Evolutionary conservation across 2,329 filamentous ascomycete genomes (phyloP).

Genomic region (Cordyceps javanica): DNA sequence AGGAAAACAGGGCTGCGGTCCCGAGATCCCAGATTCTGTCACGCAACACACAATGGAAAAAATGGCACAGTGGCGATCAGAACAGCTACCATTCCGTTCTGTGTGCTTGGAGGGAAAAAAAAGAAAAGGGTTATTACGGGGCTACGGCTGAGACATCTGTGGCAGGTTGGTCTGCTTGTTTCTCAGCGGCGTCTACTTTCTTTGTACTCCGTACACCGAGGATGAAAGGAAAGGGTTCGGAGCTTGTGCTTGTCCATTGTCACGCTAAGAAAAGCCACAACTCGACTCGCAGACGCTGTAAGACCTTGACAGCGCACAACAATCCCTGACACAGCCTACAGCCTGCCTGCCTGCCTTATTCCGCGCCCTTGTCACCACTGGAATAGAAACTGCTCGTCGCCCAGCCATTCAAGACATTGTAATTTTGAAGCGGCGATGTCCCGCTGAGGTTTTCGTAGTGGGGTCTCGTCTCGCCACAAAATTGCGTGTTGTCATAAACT

Average conservation of each 20-base stretch:
- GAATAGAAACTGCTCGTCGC: slow-evolving; percentile 27
- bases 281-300: not conserved
- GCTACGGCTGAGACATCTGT: not conserved
- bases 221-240: not conserved
- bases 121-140: too few species aligned
- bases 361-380: not conserved
- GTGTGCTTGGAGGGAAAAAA: not conserved
- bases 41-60: slow-evolving; percentile 7
- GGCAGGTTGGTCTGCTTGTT: not conserved
- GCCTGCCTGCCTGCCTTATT: not conserved
- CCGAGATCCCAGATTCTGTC: slow-evolving; percentile 1
- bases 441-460: slow-evolving; percentile 23
- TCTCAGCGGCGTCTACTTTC: not conserved
- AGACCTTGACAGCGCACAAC: not conserved
- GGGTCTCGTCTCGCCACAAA: slow-evolving; percentile 16
- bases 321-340: not conserved
- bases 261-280: slow-evolving; percentile 4
- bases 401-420: slow-evolving; percentile 31
- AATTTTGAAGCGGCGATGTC: slow-evolving; percentile 28
- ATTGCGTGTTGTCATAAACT: slow-evolving; percentile 5
- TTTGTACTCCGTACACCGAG: not conserved
- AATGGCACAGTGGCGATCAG: not conserved
- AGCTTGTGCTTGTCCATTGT: too few species aligned
- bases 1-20: not conserved
- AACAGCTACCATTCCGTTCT: slow-evolving; percentile 10